A percentile compares a stretch with the other conserved stretches of the same genome.
These are phyloP conservation scores for Fusarium chuoi DNA, from an alignment of 2,329 filamentous ascomycete genomes.

Conservation along the genomic window DNA sequence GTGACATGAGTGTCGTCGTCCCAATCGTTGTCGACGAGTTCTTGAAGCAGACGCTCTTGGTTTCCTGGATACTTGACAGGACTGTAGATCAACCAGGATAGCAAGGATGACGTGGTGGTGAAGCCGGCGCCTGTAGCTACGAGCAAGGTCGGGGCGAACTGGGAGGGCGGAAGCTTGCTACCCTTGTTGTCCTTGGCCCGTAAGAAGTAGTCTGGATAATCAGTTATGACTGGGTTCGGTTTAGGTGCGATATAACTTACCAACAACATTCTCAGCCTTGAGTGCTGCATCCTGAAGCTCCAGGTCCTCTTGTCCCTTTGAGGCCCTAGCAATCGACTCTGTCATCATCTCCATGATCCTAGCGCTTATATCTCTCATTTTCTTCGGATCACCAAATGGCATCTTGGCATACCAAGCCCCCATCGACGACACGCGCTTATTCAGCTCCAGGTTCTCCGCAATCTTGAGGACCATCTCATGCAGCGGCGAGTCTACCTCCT, in stretches of 20 bases:
- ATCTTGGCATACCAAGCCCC: constrained; percentile 66
- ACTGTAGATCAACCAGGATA: constrained; percentile 68
- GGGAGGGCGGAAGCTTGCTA: constrained; percentile 57
- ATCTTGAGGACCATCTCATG: constrained; percentile 64
- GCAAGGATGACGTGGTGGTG: constrained; percentile 66
- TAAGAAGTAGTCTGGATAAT: constrained; percentile 58
- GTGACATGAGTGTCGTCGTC: constrained; percentile 56
- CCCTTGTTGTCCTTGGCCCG: constrained; percentile 65
- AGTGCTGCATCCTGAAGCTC: constrained; percentile 61
- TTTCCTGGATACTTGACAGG: constrained; percentile 63
- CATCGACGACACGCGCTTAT: constrained; percentile 66
- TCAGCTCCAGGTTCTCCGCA: constrained; percentile 62
- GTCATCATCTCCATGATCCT: constrained; percentile 51
- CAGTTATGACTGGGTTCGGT: rapidly evolving
- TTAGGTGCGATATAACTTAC: not conserved
- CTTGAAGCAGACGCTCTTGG: constrained; percentile 67
- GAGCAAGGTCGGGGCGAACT: constrained; percentile 50
- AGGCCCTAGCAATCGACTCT: constrained; percentile 51
- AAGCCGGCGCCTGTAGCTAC: constrained; percentile 68
- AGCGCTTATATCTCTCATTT: constrained; percentile 49
- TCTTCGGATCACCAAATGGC: constrained; percentile 66
- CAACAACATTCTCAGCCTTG: constrained; percentile 55
- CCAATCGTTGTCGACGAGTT: constrained; percentile 62
- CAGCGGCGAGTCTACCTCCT: constrained; percentile 54
- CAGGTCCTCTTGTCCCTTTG: constrained; percentile 51